These are phyloP conservation scores for Chlamydomonas sphaeroides DNA, from an alignment of 139 green algal genomes.

Conservation along the genomic window DNA sequence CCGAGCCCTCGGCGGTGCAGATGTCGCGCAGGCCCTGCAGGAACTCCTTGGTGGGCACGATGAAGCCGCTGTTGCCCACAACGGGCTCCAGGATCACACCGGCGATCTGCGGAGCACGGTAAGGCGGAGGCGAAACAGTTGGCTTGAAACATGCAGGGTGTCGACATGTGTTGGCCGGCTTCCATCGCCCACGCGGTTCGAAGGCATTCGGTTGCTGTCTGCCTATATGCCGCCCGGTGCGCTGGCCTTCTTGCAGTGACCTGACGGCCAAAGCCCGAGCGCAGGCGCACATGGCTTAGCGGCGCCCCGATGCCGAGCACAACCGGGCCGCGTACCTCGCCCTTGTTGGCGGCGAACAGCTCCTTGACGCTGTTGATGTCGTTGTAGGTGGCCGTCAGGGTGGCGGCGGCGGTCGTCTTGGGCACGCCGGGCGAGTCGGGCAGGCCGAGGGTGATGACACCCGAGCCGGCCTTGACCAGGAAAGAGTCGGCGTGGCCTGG, in stretches of 20 bases:
- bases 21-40: constrained; percentile 93
- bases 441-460: constrained; percentile 93
- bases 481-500: constrained; percentile 92
- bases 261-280: too few species aligned
- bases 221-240: too few species aligned
- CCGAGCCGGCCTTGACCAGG: constrained; percentile 94
- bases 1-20: constrained; percentile 82
- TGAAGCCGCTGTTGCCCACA: constrained; percentile 98
- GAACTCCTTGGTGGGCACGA: constrained; percentile 92
- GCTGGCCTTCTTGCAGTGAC: too few species aligned
- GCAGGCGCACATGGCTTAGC: too few species aligned
- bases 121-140: too few species aligned
- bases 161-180: too few species aligned
- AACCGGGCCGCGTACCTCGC: too few species aligned
- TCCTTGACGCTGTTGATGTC: constrained; percentile 76
- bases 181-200: too few species aligned
- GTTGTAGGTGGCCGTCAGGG: constrained; percentile 80
- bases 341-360: constrained; percentile 95
- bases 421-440: constrained; percentile 92
- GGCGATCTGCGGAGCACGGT: too few species aligned
- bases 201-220: too few species aligned
- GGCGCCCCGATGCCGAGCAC: too few species aligned
- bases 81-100: constrained; percentile 97
- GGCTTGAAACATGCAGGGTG: too few species aligned
- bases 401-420: constrained; percentile 61